phyloP scores from a whole-genome alignment of 176 grass and related monocot genomes.

The Oryza glaberrima region DNA sequence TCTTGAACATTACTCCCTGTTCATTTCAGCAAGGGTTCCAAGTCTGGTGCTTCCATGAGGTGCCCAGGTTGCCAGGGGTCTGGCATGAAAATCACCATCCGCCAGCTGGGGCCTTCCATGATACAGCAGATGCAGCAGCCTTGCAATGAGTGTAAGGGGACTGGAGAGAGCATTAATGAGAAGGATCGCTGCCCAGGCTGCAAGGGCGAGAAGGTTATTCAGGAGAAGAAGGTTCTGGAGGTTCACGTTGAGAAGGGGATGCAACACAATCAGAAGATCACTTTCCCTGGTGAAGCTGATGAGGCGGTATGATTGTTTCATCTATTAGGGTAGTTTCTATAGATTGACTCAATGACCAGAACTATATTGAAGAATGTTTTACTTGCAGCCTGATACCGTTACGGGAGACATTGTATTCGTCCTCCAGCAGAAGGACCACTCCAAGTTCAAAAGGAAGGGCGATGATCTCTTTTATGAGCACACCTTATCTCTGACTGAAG shows the following conservation, averaged over 20 bases:
- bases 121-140: slow-evolving; percentile 98
- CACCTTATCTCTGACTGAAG: slow-evolving; percentile 83
- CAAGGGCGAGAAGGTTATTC: slow-evolving; percentile 92
- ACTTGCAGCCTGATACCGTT: slow-evolving; percentile 81
- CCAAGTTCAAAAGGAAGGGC: slow-evolving; percentile 95
- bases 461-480: slow-evolving; percentile 97
- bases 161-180: slow-evolving; percentile 88
- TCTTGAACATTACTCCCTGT: slow-evolving; percentile 8
- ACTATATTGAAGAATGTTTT: slow-evolving; percentile 36
- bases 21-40: slow-evolving; percentile 85
- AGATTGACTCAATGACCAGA: not conserved
- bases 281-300: slow-evolving; percentile 97
- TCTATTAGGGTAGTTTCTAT: not conserved
- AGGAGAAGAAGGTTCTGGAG: slow-evolving; percentile 98
- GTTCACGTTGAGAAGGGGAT: slow-evolving; percentile 96
- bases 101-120: slow-evolving; percentile 94
- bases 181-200: slow-evolving; percentile 90
- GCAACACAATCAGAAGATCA: slow-evolving; percentile 92
- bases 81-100: slow-evolving; percentile 93
- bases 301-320: slow-evolving; percentile 71
- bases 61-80: slow-evolving; percentile 94
- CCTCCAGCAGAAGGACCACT: slow-evolving; percentile 85
- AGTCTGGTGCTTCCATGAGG: slow-evolving; percentile 92
- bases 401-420: slow-evolving; percentile 96
- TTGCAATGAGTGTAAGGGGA: slow-evolving; percentile 96